These are phyloP conservation scores for Magnaporthiopsis rhizophila DNA, from an alignment of 2,329 filamentous ascomycete genomes.

Conservation along the genomic window DNA sequence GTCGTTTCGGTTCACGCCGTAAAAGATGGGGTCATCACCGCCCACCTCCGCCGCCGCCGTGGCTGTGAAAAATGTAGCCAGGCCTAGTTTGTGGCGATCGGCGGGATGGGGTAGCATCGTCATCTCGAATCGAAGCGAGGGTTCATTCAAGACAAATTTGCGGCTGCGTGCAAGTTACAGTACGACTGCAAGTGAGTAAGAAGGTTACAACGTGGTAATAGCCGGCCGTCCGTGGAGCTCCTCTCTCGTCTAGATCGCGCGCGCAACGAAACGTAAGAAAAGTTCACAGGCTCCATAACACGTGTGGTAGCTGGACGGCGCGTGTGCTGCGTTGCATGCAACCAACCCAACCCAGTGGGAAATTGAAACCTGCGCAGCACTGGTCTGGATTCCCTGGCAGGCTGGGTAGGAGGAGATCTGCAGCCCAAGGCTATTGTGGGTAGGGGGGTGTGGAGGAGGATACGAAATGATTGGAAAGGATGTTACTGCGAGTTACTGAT, in stretches of 20 bases:
- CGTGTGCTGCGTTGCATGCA: not conserved
- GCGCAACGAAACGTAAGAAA: not conserved
- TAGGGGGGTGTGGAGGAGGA: too few species aligned
- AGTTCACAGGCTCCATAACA: not conserved
- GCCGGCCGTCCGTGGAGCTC: not conserved
- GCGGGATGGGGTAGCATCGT: not conserved
- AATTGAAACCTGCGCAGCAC: not conserved
- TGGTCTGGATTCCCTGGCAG: not conserved
- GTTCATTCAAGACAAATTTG: not conserved
- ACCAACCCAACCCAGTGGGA: not conserved
- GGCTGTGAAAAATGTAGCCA: not conserved
- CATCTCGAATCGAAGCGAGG: not conserved
- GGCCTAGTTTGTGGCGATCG: not conserved
- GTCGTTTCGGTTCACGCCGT: too few species aligned
- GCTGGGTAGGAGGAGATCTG: not conserved
- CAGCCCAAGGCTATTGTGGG: not conserved
- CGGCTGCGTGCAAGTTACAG: not conserved
- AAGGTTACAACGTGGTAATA: not conserved
- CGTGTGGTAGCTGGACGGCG: not conserved
- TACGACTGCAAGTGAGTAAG: not conserved
- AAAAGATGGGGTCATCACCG: not conserved
- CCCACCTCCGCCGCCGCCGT: not conserved
- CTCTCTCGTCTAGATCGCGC: too few species aligned
- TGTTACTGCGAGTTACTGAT: not conserved
- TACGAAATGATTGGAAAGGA: not conserved